Percentiles rank a stretch among this genome's conserved stretches.
Evolutionary conservation across 108 stramenopile species (phyloP).

Genomic region (Fistulifera solaris): DNA sequence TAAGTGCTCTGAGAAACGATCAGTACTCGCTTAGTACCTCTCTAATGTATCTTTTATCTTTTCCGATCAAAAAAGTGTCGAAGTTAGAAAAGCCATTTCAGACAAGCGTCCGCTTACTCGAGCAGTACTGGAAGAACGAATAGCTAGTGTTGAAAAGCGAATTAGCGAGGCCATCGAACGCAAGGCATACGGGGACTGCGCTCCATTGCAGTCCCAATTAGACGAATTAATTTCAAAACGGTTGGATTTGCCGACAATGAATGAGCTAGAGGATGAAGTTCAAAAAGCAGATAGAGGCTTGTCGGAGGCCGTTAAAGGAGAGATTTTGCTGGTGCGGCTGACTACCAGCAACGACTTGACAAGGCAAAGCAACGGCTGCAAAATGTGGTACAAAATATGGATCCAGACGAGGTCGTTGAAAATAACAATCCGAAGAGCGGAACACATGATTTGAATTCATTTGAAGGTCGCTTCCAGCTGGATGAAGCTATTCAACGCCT

Average conservation of each 20-base stretch:
- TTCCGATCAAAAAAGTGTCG: neutral
- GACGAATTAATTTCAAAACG: slow-evolving; percentile 51
- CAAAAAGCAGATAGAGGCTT: slow-evolving; percentile 41
- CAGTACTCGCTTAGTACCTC: neutral
- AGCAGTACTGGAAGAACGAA: slow-evolving; percentile 48
- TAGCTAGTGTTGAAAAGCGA: slow-evolving; percentile 37
- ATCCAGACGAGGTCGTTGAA: slow-evolving; percentile 7
- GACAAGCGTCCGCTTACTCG: slow-evolving; percentile 66
- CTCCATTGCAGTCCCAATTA: slow-evolving; percentile 63
- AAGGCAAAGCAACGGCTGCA: slow-evolving; percentile 38
- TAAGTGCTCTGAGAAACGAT: slow-evolving; percentile 16
- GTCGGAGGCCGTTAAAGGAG: slow-evolving; percentile 54
- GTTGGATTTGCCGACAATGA: slow-evolving; percentile 59
- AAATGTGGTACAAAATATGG: slow-evolving; percentile 30
- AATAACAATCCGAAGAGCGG: slow-evolving; percentile 4
- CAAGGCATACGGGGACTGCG: slow-evolving; percentile 63
- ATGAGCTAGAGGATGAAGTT: slow-evolving; percentile 57
- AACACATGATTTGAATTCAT: slow-evolving; percentile 23
- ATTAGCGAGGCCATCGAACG: slow-evolving; percentile 59
- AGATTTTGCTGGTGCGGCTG: slow-evolving; percentile 64
- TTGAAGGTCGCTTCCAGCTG: slow-evolving; percentile 59
- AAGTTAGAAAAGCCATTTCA: slow-evolving; percentile 48
- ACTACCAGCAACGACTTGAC: slow-evolving; percentile 44
- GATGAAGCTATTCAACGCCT: slow-evolving; percentile 47
- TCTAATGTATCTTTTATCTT: slow-evolving; percentile 5